These are phyloP conservation scores for Phytophthora nicotianae DNA, from an alignment of 352 stramenopile genomes.

Conservation along the genomic window DNA sequence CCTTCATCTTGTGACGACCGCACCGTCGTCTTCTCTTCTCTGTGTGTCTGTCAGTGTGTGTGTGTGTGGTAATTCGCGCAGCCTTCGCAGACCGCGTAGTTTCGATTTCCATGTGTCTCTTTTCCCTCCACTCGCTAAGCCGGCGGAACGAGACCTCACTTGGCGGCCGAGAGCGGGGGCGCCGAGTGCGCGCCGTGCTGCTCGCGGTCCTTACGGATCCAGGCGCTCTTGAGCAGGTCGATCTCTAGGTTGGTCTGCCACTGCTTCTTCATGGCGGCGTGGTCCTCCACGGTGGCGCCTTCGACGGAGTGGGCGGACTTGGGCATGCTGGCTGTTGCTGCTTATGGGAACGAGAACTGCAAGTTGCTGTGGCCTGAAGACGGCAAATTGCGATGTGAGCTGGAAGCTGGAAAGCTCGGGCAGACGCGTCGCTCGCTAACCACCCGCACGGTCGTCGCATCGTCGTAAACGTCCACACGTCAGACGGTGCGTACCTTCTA, in stretches of 20 bases:
- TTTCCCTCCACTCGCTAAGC: not conserved
- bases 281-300: slow-evolving; percentile 37
- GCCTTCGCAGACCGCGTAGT: not conserved
- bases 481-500: slow-evolving; percentile 34
- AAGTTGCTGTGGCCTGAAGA: slow-evolving; percentile 6
- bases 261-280: slow-evolving; percentile 62
- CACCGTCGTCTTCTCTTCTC: not conserved
- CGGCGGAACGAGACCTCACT: slow-evolving; percentile 25
- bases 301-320: slow-evolving; percentile 33
- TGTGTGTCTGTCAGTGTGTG: not conserved
- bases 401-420: slow-evolving; percentile 15
- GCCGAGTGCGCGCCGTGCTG: slow-evolving; percentile 40
- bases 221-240: slow-evolving; percentile 64
- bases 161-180: slow-evolving; percentile 37
- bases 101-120: not conserved
- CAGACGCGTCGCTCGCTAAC: slow-evolving; percentile 31
- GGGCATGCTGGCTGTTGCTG: slow-evolving; percentile 36
- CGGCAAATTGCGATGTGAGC: slow-evolving; percentile 46
- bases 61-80: not conserved
- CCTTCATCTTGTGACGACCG: not conserved
- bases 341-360: not conserved
- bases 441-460: slow-evolving; percentile 32
- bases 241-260: slow-evolving; percentile 73
- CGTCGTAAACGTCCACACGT: slow-evolving; percentile 42
- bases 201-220: slow-evolving; percentile 66